Evolutionary conservation across 768 basidiomycete genomes (phyloP), one percentile per base, ranked within the genome.

Genomic region (Xerocomellus dryophilus): DNA sequence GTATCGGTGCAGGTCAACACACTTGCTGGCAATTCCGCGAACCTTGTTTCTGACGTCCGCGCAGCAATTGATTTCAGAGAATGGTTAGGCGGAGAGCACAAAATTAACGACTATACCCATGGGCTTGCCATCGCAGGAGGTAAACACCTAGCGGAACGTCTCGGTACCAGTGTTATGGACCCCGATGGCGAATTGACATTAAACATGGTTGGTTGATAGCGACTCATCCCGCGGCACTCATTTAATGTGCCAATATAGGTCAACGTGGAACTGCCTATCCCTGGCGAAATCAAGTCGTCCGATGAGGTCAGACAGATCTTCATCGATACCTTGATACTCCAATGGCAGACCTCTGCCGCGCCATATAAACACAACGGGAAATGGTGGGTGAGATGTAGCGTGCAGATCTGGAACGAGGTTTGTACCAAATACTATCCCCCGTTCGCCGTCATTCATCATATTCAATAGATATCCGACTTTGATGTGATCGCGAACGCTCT

Each of bases 1-100:
- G 80, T 35, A 74, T 89, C 14, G 61, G 61, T 0, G 74, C 80
- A 59, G 84, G 85, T 83, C 49, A 52, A 54, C 29, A 47, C 5
- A 27, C 7, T 39, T 40, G 23, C 15, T 45, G 11, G n/a, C 23
- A 35, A 25, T 18, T 32, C 17, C 12, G n/a, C 9, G 25, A 20
- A 21, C 14, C 1, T 51, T 44, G 40, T 39, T 44, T 36, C 61
- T 54, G 46, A 61, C 27, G n/a, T 48, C 27, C 14, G 25, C 20
- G 20, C 47, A 84, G 91, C 90, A 0, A 66, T 92, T 5, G 79
- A 84, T 29, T 93, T 93, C 71, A 81, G 92, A 27, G 63, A 78
- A 53, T 80, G 80, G 73, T 68, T 92, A 2, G 91, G 92, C 1
- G 90, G 92, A 7, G 91, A 94, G 66, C 67, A 78, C 23, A 77